Percentiles rank a stretch among this genome's conserved stretches.
Evolutionary conservation across 2,329 filamentous ascomycete species (phyloP).

Genomic region (Penicillium crustosum): DNA sequence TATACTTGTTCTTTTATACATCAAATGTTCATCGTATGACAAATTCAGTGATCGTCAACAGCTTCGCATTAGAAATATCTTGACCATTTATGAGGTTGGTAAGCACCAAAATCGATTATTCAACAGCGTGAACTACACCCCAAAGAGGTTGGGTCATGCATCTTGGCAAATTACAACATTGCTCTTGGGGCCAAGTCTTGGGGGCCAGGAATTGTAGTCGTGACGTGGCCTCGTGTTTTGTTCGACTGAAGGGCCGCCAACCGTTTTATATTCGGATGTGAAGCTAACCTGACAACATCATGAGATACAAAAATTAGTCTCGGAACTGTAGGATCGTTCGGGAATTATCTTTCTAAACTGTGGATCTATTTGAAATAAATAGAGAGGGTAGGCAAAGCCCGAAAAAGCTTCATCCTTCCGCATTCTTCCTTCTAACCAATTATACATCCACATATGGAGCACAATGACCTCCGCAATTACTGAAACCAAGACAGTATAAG

Average conservation of each 20-base stretch:
- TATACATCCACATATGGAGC: not conserved
- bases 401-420: not conserved
- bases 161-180: not conserved
- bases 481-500: not conserved
- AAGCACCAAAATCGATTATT: not conserved
- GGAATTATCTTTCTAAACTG: not conserved
- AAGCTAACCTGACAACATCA: not conserved
- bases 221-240: not conserved
- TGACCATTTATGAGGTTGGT: not conserved
- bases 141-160: not conserved
- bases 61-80: not conserved
- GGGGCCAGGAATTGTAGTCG: not conserved
- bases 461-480: not conserved
- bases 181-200: not conserved
- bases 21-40: not conserved
- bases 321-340: not conserved
- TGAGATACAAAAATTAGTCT: not conserved
- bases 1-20: not conserved
- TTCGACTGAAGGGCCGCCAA: not conserved
- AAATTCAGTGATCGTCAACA: not conserved
- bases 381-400: not conserved
- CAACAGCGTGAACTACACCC: not conserved
- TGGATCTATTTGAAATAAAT: too few relatives aligned
- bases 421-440: not conserved
- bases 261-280: not conserved